These are phyloP conservation scores for Fusarium sp. DNA, from an alignment of 2,329 filamentous ascomycete genomes.

Conservation along the genomic window DNA sequence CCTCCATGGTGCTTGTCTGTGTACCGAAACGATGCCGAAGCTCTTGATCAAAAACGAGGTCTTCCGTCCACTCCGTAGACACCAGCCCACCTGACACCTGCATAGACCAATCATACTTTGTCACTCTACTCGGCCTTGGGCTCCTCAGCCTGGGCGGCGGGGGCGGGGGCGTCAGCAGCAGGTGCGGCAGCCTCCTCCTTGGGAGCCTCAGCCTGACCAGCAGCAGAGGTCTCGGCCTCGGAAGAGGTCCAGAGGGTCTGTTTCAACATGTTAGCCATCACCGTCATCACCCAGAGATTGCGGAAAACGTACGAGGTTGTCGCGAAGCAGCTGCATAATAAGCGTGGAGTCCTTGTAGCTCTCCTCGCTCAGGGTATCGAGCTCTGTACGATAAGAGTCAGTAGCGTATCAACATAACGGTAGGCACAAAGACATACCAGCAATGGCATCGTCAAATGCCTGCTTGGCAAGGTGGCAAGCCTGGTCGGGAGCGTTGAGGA, in stretches of 20 bases:
- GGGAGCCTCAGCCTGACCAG: constrained; percentile 63
- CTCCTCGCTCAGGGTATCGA: constrained; percentile 97
- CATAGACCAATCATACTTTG: constrained; percentile 46
- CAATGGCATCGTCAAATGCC: constrained; percentile 98
- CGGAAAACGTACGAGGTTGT: constrained; percentile 81
- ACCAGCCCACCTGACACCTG: constrained; percentile 66
- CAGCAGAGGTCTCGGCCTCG: constrained; percentile 85
- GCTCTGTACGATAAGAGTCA: constrained; percentile 68
- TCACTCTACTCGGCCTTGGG: constrained; percentile 74
- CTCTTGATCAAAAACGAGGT: constrained; percentile 64
- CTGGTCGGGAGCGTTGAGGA: constrained; percentile 97
- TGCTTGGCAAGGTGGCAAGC: constrained; percentile 99
- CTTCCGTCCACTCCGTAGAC: constrained; percentile 74
- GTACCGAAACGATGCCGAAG: constrained; percentile 63
- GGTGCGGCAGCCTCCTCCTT: constrained; percentile 63
- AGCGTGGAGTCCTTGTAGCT: constrained; percentile 99
- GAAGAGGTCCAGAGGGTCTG: constrained; percentile 99
- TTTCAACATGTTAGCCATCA: constrained; percentile 45
- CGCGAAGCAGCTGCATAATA: constrained; percentile 98
- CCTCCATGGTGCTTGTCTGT: constrained; percentile 55
- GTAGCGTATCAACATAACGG: not conserved
- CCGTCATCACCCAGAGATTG: not conserved
- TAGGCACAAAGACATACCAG: constrained; percentile 60
- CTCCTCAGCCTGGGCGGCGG: constrained; percentile 67
- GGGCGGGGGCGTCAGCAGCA: constrained; percentile 68